Evolutionary conservation across 2,329 filamentous ascomycete species (phyloP), one percentile per base, ranked within the genome.

Genomic region (Reticulascus tulasneorum): DNA sequence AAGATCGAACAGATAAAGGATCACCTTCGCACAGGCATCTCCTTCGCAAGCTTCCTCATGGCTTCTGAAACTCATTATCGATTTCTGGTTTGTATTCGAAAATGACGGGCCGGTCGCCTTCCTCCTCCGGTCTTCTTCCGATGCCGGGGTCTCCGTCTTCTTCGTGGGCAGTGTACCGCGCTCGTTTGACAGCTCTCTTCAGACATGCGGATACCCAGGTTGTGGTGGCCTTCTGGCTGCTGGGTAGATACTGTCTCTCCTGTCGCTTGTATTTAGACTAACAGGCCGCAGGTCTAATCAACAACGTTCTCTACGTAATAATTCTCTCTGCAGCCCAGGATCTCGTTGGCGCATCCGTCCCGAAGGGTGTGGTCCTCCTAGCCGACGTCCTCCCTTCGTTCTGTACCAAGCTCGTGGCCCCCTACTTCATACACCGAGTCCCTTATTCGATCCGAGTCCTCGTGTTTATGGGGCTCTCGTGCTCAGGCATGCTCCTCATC

Each of bases 241-340:
- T 97, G 55, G 91, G 91, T 96, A 68, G 21, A 42, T 40, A 21
- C 41, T 36, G 9, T 20, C 4, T 11, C 29, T 9, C 12, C 2
- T 13, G 23, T 5, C 1, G 6, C 4, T 16, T 2, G 11, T 11
- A 13, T 11, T n/a, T 9, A 12, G 6, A 11, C 6, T 25, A 6
- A 15, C 4, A 18, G n/a, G n/a, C 29, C 18, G 20, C 53, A 91
- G 87, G 87, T 34, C 68, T 93, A 13, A 93, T 97, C 58, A 97
- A 98, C 64, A 97, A 97, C 66, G 87, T 97, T 49, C 84, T 96
- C 64, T 97, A 96, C 63, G 91, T 97, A 37, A 86, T 97, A 59
- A 93, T 97, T 56, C 84, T 98, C 53, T 94, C 89, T 20, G 86
- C 93, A 23, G 93, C 93, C 4, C 85, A 96, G 52, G 93, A 98